Percentiles rank a stretch among this genome's conserved stretches.
phyloP scores from a whole-genome alignment of 2,329 filamentous ascomycete species.

The Nigrospora oryzae region DNA sequence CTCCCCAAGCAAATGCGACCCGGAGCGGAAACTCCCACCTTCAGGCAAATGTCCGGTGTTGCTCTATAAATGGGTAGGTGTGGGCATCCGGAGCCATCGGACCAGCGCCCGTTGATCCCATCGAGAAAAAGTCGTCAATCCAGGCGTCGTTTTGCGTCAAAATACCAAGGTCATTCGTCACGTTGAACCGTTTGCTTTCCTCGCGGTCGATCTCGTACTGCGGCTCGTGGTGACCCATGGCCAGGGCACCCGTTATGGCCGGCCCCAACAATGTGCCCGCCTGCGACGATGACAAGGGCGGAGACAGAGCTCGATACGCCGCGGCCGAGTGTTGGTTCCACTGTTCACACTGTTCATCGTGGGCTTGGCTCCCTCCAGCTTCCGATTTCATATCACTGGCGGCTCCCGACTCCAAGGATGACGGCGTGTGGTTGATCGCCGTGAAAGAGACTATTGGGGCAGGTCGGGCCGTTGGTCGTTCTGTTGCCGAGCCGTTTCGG shows the following conservation, averaged over 20 bases:
- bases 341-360: not conserved
- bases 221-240: not conserved
- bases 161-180: conserved; percentile 5
- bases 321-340: conserved; percentile 2
- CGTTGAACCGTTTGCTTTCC: conserved; percentile 4
- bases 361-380: not conserved
- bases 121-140: conserved; percentile 2
- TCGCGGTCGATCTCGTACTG: not conserved
- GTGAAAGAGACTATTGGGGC: conserved; percentile 26
- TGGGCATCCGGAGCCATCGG: not conserved
- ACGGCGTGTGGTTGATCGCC: conserved; percentile 23
- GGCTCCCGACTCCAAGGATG: not conserved
- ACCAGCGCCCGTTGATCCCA: not conserved
- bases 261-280: conserved; percentile 1
- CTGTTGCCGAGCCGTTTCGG: no score
- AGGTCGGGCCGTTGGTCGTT: conserved; percentile 8
- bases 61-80: not conserved
- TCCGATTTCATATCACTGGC: not conserved
- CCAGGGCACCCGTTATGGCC: not conserved
- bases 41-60: not conserved
- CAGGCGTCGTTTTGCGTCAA: conserved; percentile 6
- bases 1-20: not conserved
- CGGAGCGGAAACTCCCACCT: not conserved
- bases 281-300: not conserved
- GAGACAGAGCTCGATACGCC: not conserved